Conservation (phyloP, 306 rosid species). For the Cotoneaster glaucophyllus region DNA sequence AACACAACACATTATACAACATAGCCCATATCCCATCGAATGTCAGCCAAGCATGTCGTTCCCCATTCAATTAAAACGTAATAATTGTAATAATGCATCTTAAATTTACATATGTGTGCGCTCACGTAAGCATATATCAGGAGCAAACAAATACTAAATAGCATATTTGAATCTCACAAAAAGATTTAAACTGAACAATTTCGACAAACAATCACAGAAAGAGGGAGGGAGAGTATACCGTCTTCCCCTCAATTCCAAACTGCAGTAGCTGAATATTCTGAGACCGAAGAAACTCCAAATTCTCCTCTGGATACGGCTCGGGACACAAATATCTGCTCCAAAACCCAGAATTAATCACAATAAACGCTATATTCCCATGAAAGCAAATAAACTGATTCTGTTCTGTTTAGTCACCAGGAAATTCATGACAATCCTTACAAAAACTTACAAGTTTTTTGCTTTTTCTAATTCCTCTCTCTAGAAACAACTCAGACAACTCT, state of each 20-base stretch:
- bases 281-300: constrained; percentile 61
- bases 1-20: background rate
- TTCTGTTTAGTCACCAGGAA: background rate
- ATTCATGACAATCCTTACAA: background rate
- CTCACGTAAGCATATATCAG: background rate
- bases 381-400: background rate
- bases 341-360: constrained; percentile 4
- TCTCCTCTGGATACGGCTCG: constrained; percentile 80
- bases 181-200: background rate
- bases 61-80: background rate
- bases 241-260: constrained; percentile 87
- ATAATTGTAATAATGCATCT: background rate
- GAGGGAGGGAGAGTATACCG: constrained; percentile 37
- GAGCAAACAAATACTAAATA: background rate
- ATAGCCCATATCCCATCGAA: background rate
- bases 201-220: background rate
- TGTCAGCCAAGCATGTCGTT: background rate
- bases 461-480: background rate
- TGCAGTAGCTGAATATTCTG: constrained; percentile 67
- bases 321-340: constrained; percentile 83
- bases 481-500: background rate
- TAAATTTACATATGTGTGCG: background rate
- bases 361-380: background rate
- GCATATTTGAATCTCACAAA: background rate
- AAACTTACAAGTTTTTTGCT: background rate